These are phyloP conservation scores for Aplosporella prunicola DNA, from an alignment of 2,329 filamentous ascomycete species.

Conservation along the genomic window DNA sequence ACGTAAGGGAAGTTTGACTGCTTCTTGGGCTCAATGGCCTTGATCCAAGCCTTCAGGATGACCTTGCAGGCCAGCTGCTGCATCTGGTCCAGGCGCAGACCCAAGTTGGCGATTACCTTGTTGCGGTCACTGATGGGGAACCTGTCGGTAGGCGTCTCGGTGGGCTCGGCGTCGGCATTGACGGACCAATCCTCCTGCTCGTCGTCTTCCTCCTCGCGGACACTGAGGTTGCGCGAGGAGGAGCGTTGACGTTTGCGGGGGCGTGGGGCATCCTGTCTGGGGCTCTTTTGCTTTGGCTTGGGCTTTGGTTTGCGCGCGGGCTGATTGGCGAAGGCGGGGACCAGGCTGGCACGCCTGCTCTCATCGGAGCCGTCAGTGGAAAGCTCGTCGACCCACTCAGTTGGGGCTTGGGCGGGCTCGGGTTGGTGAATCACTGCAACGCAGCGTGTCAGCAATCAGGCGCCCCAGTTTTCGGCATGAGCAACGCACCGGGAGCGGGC, in stretches of 20 bases:
- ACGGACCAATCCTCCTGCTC: slow-evolving; percentile 9
- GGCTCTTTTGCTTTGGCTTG: slow-evolving; percentile 6
- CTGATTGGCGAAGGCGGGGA: not conserved
- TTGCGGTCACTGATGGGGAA: slow-evolving; percentile 6
- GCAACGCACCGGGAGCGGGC: no score
- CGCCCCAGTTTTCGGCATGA: no score
- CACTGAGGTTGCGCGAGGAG: slow-evolving; percentile 9
- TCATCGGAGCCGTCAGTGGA: slow-evolving; percentile 6
- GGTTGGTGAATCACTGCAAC: no score
- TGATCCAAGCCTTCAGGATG: slow-evolving; percentile 67
- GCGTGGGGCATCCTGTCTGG: not conserved
- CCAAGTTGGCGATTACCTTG: slow-evolving; percentile 2
- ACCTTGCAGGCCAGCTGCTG: slow-evolving; percentile 65
- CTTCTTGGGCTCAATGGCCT: slow-evolving; percentile 66
- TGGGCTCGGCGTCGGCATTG: slow-evolving; percentile 4
- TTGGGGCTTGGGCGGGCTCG: no score
- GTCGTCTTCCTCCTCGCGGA: slow-evolving; percentile 8
- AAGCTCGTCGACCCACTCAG: slow-evolving; percentile 7
- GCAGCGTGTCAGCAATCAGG: no score
- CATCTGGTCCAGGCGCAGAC: slow-evolving; percentile 49
- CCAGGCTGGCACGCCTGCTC: slow-evolving; percentile 6
- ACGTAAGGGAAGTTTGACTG: slow-evolving; percentile 67
- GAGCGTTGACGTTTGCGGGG: slow-evolving; percentile 10
- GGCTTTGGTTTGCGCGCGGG: not conserved
- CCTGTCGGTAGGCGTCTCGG: not conserved